Evolutionary conservation across 2,329 filamentous ascomycete species (phyloP), one percentile per base, ranked within the genome.

Genomic region (Sclerotinia trifoliorum): DNA sequence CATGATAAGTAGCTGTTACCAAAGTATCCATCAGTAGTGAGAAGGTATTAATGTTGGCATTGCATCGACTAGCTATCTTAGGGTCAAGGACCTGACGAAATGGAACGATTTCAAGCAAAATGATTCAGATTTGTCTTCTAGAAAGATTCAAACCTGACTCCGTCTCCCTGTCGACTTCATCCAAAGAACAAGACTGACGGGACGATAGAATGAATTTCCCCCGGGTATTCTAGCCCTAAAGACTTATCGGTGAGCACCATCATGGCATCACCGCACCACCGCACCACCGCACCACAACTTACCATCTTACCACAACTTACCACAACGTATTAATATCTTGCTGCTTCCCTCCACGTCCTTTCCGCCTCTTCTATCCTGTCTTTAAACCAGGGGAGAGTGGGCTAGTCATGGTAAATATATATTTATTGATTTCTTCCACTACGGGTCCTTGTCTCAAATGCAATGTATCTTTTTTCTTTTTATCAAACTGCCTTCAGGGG

Each of bases 71-170:
- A 42, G 39, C 39, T 42, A 42, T 42, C 39, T 42, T 42, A 42
- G 39, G 13, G 39, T 42, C 11, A 42, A 42, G 39, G 11, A 15
- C 39, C 39, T 42, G 39, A 1, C 52, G 3, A 29, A 48, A 48
- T 44, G 46, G 26, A n/a, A 52, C 24, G 15, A 58, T n/a, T 58
- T n/a, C 32, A 13, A 24, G 42, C 15, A 19, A 26, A 21, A 26
- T 42, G 61, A 64, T 55, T 64, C 61, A 55, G 32, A 54, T 52
- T 42, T 32, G 48, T 64, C 48, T 55, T 55, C 61, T 54, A 44
- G 61, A 54, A 64, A 54, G 49, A 17, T 15, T 51, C 48, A 63
- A 63, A 29, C 15, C 42, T 48, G 39, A n/a, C 52, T 46, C 17
- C 24, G 21, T 21, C 39, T 60, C 39, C 57, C 57, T 35, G 29